These are phyloP conservation scores for Nicotiana tomentosiformis DNA, from an alignment of 257 asterid species.

Conservation along the genomic window DNA sequence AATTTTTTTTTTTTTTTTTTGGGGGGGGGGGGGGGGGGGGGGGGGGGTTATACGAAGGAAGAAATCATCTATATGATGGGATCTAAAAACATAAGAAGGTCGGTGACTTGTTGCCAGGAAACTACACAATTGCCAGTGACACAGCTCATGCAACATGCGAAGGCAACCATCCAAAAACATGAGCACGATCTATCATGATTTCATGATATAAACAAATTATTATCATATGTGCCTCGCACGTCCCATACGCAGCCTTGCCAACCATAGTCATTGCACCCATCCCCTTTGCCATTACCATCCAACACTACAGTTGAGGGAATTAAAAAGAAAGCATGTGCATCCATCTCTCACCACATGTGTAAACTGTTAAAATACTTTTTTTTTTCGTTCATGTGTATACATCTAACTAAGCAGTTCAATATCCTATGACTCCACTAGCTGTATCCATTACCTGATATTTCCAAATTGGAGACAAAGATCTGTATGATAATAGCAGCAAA, in stretches of 20 bases:
- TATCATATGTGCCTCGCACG: background rate
- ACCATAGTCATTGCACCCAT: constrained; percentile 1
- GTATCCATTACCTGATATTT: background rate
- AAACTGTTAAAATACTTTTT: background rate
- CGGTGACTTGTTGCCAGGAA: constrained; percentile 10
- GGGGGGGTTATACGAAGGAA: background rate
- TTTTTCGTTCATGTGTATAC: background rate
- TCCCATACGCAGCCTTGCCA: background rate
- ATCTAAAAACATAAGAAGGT: background rate
- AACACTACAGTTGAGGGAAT: background rate
- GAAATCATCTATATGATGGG: background rate
- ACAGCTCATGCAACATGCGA: constrained; percentile 2
- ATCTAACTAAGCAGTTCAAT: background rate
- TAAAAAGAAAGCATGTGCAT: background rate
- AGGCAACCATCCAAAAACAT: constrained; percentile 3
- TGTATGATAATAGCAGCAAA: background rate
- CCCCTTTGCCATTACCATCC: background rate
- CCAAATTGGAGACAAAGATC: background rate
- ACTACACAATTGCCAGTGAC: background rate
- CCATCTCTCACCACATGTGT: background rate
- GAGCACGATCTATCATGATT: constrained; percentile 4
- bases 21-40: background rate
- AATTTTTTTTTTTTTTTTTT: too few relatives aligned
- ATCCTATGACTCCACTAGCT: background rate
- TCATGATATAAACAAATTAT: background rate